A percentile compares a stretch with the other conserved stretches of the same genome.
Evolutionary conservation across 2,329 filamentous ascomycete species (phyloP).

Genomic region (Fusarium coffeatum): DNA sequence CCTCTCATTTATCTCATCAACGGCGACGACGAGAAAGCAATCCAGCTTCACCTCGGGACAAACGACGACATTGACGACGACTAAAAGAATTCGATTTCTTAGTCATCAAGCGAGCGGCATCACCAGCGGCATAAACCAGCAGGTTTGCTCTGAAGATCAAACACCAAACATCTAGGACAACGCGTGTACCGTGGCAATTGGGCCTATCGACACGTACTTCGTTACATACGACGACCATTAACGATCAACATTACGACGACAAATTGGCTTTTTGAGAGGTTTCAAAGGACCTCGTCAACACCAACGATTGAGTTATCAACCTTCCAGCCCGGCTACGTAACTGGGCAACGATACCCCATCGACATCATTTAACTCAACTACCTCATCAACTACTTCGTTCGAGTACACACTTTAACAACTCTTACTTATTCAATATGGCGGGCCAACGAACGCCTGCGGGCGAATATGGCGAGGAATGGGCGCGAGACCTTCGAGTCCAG

Average conservation of each 20-base stretch:
- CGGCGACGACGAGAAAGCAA: slow-evolving; percentile 35
- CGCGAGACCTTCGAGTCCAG: slow-evolving; percentile 80
- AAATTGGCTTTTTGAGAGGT: slow-evolving; percentile 21
- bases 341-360: slow-evolving; percentile 30
- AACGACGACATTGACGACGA: slow-evolving; percentile 27
- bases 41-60: slow-evolving; percentile 12
- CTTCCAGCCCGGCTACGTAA: slow-evolving; percentile 12
- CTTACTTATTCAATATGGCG: slow-evolving; percentile 50
- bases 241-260: slow-evolving; percentile 45
- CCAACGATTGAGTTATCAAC: slow-evolving; percentile 31
- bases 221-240: slow-evolving; percentile 44
- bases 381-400: slow-evolving; percentile 10
- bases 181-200: slow-evolving; percentile 44
- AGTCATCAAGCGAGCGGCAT: slow-evolving; percentile 29
- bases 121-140: slow-evolving; percentile 33
- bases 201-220: slow-evolving; percentile 43
- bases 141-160: slow-evolving; percentile 24
- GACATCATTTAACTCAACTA: neutral
- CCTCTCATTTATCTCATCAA: slow-evolving; percentile 37
- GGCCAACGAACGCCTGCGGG: slow-evolving; percentile 52
- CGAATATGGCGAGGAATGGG: slow-evolving; percentile 77
- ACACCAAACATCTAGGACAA: slow-evolving; percentile 36
- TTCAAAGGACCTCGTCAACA: slow-evolving; percentile 33
- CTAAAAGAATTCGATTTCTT: slow-evolving; percentile 15
- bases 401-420: neutral